Base-by-base conservation (phyloP, 768 basidiomycete species). In the Chalciporus piperatus region DNA sequence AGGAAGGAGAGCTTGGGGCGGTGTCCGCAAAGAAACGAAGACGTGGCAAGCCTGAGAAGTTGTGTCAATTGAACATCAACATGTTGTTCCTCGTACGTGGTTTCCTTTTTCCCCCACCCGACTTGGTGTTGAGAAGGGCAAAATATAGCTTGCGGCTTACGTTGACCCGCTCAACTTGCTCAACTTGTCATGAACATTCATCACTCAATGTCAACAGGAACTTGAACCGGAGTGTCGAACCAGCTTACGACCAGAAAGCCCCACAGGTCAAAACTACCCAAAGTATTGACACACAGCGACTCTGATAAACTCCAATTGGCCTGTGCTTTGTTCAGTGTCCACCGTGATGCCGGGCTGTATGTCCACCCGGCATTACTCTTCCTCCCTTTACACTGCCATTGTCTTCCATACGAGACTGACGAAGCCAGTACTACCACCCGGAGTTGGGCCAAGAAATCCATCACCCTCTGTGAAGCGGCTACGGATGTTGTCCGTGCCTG, bases 141-240 rank as follows among this genome's bases (percentile, higher is more conserved):
- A n/a, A 7, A 14, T 16, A 33, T 43, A 77, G 73, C 72, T 77
- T 46, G 70, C 72, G 48, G 57, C 55, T 11, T 66, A 72, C 48
- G 59, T 79, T 3, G 62, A 69, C 28, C 75, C 74, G 2, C 38
- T 63, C 2, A 39, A 42, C 6, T 12, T 49, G 20, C 41, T 49
- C 7, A 64, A 66, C 49, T 67, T 77, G n/a, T n/a, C n/a, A n/a
- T n/a, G n/a, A n/a, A n/a, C 22, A 22, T 22, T 22, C 22, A 22
- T 22, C 22, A 22, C 22, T 22, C 22, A 22, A 22, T 4, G 22
- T 22, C 22, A 22, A 4, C 4, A 22, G 22, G 22, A 22, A 4
- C n/a, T 22, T 22, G 22, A 4, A 22, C 22, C 22, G n/a, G n/a
- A n/a, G n/a, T n/a, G 22, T 22, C 22, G 22, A 22, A 4, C 22